Percentiles rank a stretch among this genome's conserved stretches.
Evolutionary conservation across 345 rosid species (phyloP).

Genomic region (Eutrema yunnanense): DNA sequence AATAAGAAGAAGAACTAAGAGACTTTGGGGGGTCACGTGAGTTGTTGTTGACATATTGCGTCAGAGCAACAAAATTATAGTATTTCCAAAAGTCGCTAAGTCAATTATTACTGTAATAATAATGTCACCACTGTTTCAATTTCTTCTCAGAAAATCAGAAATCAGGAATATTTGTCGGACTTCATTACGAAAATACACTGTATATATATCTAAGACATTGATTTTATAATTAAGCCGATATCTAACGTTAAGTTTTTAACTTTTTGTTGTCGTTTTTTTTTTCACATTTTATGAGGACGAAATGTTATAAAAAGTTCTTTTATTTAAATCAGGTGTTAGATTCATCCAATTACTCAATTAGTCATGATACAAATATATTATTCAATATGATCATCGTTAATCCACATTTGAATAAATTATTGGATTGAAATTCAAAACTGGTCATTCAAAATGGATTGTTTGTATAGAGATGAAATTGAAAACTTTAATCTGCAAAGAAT

Average conservation of each 20-base stretch:
- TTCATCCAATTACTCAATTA: not conserved
- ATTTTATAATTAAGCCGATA: not conserved
- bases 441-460: not conserved
- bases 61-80: slow-evolving; percentile 13
- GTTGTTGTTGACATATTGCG: slow-evolving; percentile 25
- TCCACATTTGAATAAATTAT: not conserved
- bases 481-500: not conserved
- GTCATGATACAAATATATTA: not conserved
- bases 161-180: slow-evolving; percentile 23
- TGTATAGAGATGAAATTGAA: not conserved
- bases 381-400: not conserved
- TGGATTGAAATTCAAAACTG: not conserved
- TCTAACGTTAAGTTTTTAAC: not conserved
- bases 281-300: not conserved
- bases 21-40: slow-evolving; percentile 28
- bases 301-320: not conserved
- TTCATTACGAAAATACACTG: not conserved
- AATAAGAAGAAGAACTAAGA: not conserved
- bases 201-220: not conserved
- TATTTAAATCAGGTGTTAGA: not conserved
- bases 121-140: slow-evolving; percentile 29
- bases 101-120: slow-evolving; percentile 33
- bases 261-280: not conserved
- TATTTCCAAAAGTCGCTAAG: slow-evolving; percentile 8
- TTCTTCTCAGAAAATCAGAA: slow-evolving; percentile 20